These are phyloP conservation scores for Fusarium equiseti DNA, from an alignment of 2,329 filamentous ascomycete genomes.

Conservation along the genomic window DNA sequence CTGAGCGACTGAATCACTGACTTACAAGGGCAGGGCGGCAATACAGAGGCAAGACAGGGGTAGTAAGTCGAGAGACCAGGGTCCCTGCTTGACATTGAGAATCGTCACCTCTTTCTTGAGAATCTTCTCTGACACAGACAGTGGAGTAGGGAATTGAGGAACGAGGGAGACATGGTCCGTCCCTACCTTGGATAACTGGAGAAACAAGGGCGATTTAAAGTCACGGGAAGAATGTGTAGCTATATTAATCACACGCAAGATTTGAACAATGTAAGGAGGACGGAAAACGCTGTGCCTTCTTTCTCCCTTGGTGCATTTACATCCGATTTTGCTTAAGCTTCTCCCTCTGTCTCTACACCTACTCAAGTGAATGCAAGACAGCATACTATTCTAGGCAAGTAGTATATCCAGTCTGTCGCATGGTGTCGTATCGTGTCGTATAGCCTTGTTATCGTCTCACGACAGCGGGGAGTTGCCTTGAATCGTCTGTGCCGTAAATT, in stretches of 20 bases:
- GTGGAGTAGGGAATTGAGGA: conserved; percentile 13
- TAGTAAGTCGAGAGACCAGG: conserved; percentile 25
- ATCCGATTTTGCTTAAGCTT: neutral
- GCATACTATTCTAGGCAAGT: neutral
- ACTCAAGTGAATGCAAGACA: neutral
- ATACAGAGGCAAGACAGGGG: conserved; percentile 33
- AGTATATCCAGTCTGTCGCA: neutral
- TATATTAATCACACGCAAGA: conserved; percentile 12
- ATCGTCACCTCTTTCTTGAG: conserved; percentile 11
- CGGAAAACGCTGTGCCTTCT: neutral
- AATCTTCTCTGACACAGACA: conserved; percentile 19
- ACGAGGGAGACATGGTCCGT: conserved; percentile 15
- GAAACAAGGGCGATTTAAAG: conserved; percentile 17
- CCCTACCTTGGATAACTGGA: conserved; percentile 6
- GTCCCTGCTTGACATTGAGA: conserved; percentile 20
- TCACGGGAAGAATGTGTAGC: conserved; percentile 22
- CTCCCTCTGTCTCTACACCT: conserved; percentile 6
- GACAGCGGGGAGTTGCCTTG: neutral
- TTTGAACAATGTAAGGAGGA: conserved; percentile 27
- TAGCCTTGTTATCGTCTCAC: conserved; percentile 16
- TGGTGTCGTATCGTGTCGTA: neutral
- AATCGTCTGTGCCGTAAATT: conserved; percentile 5
- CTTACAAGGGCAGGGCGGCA: conserved; percentile 41
- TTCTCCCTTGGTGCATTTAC: conserved; percentile 18
- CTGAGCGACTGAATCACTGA: conserved; percentile 5